These are phyloP conservation scores for Helenozyma baotianmanensis DNA, from an alignment of 805 yeast genomes.

Conservation along the genomic window DNA sequence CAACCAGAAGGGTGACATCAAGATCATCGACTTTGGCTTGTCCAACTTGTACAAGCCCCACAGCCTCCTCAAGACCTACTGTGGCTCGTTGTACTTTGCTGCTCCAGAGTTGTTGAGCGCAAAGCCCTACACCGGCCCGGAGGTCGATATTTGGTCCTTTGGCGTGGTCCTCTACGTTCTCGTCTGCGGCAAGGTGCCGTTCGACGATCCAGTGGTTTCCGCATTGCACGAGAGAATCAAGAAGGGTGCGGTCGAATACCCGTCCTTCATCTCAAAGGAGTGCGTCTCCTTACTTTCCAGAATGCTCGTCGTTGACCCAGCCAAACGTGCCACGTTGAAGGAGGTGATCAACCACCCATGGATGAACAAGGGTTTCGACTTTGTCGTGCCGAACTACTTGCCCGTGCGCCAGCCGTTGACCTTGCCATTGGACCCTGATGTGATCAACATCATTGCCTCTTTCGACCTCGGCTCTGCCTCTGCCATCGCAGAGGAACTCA, in stretches of 20 bases:
- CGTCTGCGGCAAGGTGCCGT: constrained; percentile 97
- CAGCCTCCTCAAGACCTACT: constrained; percentile 79
- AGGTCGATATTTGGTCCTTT: constrained; percentile 97
- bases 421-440: constrained; percentile 61
- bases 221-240: constrained; percentile 92
- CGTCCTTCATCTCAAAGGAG: constrained; percentile 71
- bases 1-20: constrained; percentile 87
- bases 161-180: constrained; percentile 94
- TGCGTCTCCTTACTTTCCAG: constrained; percentile 75
- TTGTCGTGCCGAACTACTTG: constrained; percentile 61
- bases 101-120: constrained; percentile 96
- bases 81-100: constrained; percentile 97
- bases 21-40: constrained; percentile 93
- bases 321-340: constrained; percentile 67
- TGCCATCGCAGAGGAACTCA: constrained; percentile 52
- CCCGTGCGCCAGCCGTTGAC: constrained; percentile 76
- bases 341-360: constrained; percentile 89
- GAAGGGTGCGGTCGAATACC: constrained; percentile 88
- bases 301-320: constrained; percentile 90
- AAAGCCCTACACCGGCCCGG: constrained; percentile 91
- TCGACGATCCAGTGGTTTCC: constrained; percentile 91
- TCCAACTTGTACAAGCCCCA: constrained; percentile 78
- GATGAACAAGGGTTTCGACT: constrained; percentile 87
- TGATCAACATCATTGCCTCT: constrained; percentile 69
- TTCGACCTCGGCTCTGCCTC: constrained; percentile 75